Percentiles rank a stretch among this genome's conserved stretches.
These are phyloP conservation scores for Exophiala bonariae DNA, from an alignment of 2,329 filamentous ascomycete species.

Conservation along the genomic window DNA sequence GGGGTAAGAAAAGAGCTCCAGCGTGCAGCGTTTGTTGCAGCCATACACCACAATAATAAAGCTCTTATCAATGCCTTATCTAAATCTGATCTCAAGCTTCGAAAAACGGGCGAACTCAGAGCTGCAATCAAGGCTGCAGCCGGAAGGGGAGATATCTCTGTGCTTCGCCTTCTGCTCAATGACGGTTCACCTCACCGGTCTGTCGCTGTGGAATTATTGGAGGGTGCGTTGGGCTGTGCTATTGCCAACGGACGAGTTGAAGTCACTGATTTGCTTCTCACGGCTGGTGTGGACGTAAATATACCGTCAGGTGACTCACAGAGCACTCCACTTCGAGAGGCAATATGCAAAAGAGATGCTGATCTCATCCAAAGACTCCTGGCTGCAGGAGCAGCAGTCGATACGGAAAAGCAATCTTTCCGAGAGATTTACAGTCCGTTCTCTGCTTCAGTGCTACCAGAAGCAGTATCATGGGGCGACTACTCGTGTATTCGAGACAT, in stretches of 20 bases:
- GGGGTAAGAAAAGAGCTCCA: neutral
- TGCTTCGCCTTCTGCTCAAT: neutral
- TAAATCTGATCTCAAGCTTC: neutral
- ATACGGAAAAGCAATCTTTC: too few relatives aligned
- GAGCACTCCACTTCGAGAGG: neutral
- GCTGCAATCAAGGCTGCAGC: neutral
- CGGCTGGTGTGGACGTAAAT: neutral
- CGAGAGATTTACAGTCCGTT: too few relatives aligned
- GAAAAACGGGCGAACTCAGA: neutral
- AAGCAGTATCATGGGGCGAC: neutral
- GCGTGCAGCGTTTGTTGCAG: neutral
- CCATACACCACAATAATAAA: neutral
- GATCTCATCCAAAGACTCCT: constrained; percentile 17
- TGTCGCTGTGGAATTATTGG: neutral
- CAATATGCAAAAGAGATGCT: constrained; percentile 1
- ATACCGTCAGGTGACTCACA: too few relatives aligned
- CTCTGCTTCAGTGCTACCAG: neutral
- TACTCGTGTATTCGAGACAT: neutral
- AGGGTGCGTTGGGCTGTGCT: neutral
- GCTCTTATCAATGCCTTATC: neutral
- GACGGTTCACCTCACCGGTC: neutral
- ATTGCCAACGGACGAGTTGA: neutral
- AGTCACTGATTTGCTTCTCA: neutral
- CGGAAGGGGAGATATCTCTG: neutral
- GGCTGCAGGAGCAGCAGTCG: constrained; percentile 16